Conservation (phyloP, 345 rosid genomes). For the Isatis tinctoria region DNA sequence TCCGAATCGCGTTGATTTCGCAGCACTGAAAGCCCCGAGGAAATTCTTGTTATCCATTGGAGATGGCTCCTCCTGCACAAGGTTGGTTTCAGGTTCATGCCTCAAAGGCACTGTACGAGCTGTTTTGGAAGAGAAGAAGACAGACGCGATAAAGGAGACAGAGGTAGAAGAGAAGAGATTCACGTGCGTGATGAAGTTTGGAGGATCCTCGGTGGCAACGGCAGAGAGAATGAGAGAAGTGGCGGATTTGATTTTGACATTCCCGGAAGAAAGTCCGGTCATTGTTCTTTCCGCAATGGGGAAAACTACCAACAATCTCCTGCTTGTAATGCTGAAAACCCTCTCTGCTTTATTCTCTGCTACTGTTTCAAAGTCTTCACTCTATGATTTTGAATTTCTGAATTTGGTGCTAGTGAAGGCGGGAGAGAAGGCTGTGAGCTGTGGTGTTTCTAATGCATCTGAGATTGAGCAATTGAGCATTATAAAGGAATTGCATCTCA, state of each 20-base stretch:
- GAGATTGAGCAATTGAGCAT: slow-evolving; percentile 66
- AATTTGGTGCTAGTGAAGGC: slow-evolving; percentile 48
- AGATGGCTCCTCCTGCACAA: slow-evolving; percentile 19
- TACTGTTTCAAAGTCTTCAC: neutral
- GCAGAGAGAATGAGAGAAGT: slow-evolving; percentile 87
- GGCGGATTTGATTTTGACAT: slow-evolving; percentile 73
- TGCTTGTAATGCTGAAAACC: slow-evolving; percentile 47
- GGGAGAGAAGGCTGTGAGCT: slow-evolving; percentile 90
- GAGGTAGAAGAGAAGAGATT: slow-evolving; percentile 43
- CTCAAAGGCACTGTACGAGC: slow-evolving; percentile 17
- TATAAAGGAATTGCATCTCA: slow-evolving; percentile 67
- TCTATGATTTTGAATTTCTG: neutral
- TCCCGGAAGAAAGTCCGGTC: slow-evolving; percentile 76
- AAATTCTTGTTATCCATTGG: slow-evolving; percentile 17
- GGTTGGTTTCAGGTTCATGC: slow-evolving; percentile 9
- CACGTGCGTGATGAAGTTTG: slow-evolving; percentile 91
- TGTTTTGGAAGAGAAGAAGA: slow-evolving; percentile 29
- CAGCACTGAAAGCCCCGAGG: neutral
- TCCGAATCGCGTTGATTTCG: slow-evolving; percentile 21
- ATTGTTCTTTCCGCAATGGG: slow-evolving; percentile 98
- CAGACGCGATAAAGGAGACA: neutral
- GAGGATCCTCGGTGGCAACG: slow-evolving; percentile 88
- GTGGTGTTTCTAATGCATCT: slow-evolving; percentile 75
- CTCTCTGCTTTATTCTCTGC: neutral
- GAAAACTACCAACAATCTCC: slow-evolving; percentile 85